Conservation (phyloP, 305 asterid genomes). For the Rubia balearica region DNA sequence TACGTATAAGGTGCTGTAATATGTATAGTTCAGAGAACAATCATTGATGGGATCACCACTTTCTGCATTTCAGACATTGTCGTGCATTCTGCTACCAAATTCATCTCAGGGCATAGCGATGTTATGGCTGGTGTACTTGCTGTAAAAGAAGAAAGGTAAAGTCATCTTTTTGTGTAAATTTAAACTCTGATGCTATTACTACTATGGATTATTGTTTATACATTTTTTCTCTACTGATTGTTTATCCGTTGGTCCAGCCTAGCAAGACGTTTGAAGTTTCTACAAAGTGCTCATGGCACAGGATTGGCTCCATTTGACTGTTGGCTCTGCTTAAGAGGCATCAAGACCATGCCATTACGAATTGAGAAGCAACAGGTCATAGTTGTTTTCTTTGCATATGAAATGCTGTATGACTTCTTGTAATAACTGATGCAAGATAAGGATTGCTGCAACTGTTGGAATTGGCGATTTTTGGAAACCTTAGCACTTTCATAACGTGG, state of each 20-base stretch:
- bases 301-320: not conserved
- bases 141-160: conserved; percentile 70
- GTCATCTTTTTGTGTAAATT: not conserved
- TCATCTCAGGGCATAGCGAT: conserved; percentile 1
- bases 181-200: not conserved
- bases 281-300: conserved; percentile 22
- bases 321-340: not conserved
- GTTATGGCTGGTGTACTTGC: conserved; percentile 31
- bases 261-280: not conserved
- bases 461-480: not conserved
- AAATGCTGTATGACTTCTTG: not conserved
- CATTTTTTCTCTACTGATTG: not conserved
- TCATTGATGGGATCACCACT: not conserved
- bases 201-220: not conserved
- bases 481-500: not conserved
- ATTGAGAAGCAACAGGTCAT: conserved; percentile 87
- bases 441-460: not conserved
- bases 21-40: conserved; percentile 7
- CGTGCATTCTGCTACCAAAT: not conserved
- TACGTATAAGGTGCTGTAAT: conserved; percentile 12
- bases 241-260: not conserved
- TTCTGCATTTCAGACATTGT: conserved; percentile 27
- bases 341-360: conserved; percentile 33
- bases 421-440: not conserved
- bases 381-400: not conserved